These are phyloP conservation scores for Penicillium steckii DNA, from an alignment of 495 filamentous ascomycete species.

Conservation along the genomic window DNA sequence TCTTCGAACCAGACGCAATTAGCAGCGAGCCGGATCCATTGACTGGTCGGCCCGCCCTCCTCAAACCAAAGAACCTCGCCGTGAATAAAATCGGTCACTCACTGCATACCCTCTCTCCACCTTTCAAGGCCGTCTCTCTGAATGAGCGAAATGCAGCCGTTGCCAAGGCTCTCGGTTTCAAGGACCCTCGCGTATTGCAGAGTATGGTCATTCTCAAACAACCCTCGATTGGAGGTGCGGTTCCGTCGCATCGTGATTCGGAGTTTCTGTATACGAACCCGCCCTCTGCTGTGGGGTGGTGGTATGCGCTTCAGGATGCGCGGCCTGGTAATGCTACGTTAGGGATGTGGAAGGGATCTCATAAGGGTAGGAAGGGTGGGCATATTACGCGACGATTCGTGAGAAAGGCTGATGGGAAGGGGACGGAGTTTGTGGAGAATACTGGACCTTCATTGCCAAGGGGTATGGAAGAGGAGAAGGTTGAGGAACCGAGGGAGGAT, in stretches of 20 bases:
- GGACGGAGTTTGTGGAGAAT: conserved; percentile 57
- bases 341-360: conserved; percentile 78
- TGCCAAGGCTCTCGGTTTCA: conserved; percentile 69
- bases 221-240: conserved; percentile 87
- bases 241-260: conserved; percentile 85
- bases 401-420: conserved; percentile 51
- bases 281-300: conserved; percentile 87
- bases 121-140: conserved; percentile 64
- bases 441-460: conserved; percentile 45
- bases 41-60: conserved; percentile 47
- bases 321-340: conserved; percentile 82
- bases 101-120: conserved; percentile 71
- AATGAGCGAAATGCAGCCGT: conserved; percentile 59
- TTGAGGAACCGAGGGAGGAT: conserved; percentile 41
- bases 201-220: conserved; percentile 99
- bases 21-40: conserved; percentile 36
- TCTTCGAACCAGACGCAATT: conserved; percentile 83
- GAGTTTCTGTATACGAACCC: conserved; percentile 92
- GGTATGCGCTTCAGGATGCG: conserved; percentile 94
- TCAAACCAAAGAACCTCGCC: conserved; percentile 73
- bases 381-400: conserved; percentile 73
- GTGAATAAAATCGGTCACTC: conserved; percentile 98
- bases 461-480: conserved; percentile 36
- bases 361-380: conserved; percentile 44
- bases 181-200: conserved; percentile 75